Base-by-base conservation (phyloP, 768 basidiomycete genomes). In the Russula dissimulans region DNA sequence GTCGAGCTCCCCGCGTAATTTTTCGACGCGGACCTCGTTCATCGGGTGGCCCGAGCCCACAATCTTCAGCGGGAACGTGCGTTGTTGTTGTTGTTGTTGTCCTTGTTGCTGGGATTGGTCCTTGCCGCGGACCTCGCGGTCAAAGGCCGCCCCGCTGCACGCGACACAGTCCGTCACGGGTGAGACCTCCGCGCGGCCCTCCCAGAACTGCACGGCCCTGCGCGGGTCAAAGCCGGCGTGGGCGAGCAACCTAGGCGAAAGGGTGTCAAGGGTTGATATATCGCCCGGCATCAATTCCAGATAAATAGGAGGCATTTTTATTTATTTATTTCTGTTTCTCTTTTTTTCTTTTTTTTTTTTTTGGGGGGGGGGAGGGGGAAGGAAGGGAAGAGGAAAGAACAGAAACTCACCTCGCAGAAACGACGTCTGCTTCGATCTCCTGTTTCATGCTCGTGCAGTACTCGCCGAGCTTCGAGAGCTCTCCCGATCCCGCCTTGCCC, bases 401-500 rank as follows among this genome's bases (percentile, higher is more conserved):
- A 62, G 42, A 17, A 12, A 67, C 2, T 3, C 77, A 89, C 89
- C 91, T 79, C 7, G 87, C 80, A 12, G 91, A 93, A 41, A 95
- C 92, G 36, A 91, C 73, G 69, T 97, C 94, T 14, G 94, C 95
- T 70, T 99, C 95, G 14, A 90, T 81, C 71, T 99, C 95, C 70
- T 97, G 89, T 47, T 80, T 81, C 59, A 84, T 76, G 60, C 83
- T 90, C 48, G 86, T 91, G 69, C 92, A 95, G 54, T 82, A 79
- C 66, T 87, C 85, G 29, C 83, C 83, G 3, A 87, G 72, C 70
- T 84, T 87, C 51, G 78, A 76, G 42, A 95, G 76, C 68, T 95
- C 87, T 3, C 84, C 83, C 11, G 86, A 84, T 3, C 89, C 86
- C 1, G 88, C 79, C 69, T 85, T 86, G 29, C 91, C 86, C 55